Conservation (phyloP, 1,139 yeast genomes). For the Barnettozyma hawaiiensis region DNA sequence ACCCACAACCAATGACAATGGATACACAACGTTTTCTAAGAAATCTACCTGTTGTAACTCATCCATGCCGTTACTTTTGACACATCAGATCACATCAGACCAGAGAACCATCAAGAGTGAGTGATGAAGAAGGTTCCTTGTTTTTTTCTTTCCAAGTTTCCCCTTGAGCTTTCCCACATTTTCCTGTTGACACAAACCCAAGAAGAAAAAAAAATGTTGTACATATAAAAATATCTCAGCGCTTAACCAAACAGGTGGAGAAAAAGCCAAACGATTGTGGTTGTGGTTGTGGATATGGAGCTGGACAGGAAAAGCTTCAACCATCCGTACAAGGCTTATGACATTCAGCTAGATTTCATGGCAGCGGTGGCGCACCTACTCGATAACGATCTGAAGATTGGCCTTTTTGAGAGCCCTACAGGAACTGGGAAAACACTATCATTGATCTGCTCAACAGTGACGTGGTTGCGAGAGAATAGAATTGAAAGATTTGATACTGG, state of each 20-base stretch:
- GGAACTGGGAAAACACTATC: constrained; percentile 94
- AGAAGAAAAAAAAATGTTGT: neutral
- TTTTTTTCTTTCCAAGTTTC: no score
- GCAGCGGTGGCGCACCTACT: constrained; percentile 61
- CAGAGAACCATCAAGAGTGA: no score
- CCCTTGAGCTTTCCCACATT: neutral
- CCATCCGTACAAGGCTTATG: constrained; percentile 82
- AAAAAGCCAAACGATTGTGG: neutral
- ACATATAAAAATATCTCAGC: neutral
- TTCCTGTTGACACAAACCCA: neutral
- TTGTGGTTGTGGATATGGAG: neutral
- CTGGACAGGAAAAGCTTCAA: constrained; percentile 31
- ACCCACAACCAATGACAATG: constrained; percentile 1
- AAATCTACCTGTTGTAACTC: constrained; percentile 7
- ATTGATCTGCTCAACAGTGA: constrained; percentile 76
- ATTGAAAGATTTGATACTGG: neutral
- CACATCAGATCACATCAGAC: no score
- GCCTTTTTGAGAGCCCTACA: constrained; percentile 89
- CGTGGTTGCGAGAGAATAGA: constrained; percentile 74
- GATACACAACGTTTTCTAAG: constrained; percentile 7
- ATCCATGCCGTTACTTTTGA: constrained; percentile 6
- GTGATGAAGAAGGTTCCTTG: no score
- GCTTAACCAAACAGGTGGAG: no score
- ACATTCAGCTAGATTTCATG: constrained; percentile 77
- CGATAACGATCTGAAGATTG: constrained; percentile 55